These are phyloP conservation scores for Boletus rubescentipes DNA, from an alignment of 768 basidiomycete species.

Conservation along the genomic window DNA sequence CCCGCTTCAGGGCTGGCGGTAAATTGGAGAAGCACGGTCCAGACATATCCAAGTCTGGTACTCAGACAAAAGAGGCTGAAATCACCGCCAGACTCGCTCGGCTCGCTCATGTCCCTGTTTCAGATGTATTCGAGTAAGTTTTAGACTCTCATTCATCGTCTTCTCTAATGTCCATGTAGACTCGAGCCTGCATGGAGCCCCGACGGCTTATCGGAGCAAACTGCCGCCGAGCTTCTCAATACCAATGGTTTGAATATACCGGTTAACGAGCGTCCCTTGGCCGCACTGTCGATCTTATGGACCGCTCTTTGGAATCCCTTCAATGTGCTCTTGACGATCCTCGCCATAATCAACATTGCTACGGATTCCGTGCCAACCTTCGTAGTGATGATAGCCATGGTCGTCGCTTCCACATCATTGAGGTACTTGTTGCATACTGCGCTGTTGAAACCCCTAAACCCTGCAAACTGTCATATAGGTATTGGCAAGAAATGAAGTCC, in stretches of 20 bases:
- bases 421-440: constrained; percentile 15
- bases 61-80: constrained; percentile 20
- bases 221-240: constrained; percentile 16
- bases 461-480: constrained; percentile 8
- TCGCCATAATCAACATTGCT: constrained; percentile 33
- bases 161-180: constrained; percentile 12
- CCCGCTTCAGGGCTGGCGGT: constrained; percentile 17
- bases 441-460: background rate
- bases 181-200: constrained; percentile 28
- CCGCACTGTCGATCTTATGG: constrained; percentile 29
- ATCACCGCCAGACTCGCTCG: constrained; percentile 25
- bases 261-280: constrained; percentile 32
- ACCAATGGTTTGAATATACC: constrained; percentile 29
- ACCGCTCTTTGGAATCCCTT: constrained; percentile 37
- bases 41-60: constrained; percentile 20
- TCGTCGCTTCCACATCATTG: constrained; percentile 34
- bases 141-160: background rate
- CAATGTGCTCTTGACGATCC: constrained; percentile 32
- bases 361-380: constrained; percentile 34
- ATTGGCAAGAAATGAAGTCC: constrained; percentile 36
- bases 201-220: constrained; percentile 25
- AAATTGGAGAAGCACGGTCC: constrained; percentile 22
- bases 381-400: constrained; percentile 36
- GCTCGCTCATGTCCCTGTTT: constrained; percentile 25
- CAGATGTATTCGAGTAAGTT: constrained; percentile 26